phyloP scores from a whole-genome alignment of 176 grass and related monocot genomes.

The Dendrocalamus sinicus region DNA sequence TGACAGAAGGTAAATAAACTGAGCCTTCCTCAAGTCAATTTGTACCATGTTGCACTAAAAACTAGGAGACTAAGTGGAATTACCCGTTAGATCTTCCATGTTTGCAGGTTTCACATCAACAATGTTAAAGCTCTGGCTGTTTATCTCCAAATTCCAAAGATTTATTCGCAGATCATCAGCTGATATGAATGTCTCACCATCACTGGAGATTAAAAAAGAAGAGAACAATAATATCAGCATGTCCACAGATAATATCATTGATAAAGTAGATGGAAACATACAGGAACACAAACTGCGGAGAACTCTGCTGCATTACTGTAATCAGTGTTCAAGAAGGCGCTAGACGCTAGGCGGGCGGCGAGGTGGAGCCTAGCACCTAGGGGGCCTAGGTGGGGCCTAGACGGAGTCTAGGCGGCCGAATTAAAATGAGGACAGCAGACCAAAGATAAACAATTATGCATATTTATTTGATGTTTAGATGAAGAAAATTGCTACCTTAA shows the following conservation, averaged over 20 bases:
- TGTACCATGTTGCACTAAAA: constrained; percentile 10
- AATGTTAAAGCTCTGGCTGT: constrained; percentile 96
- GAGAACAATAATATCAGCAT: constrained; percentile 43
- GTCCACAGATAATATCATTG: constrained; percentile 3
- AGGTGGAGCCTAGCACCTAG: too few relatives aligned
- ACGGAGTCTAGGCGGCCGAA: too few relatives aligned
- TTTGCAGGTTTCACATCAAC: constrained; percentile 97
- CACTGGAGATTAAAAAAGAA: constrained; percentile 61
- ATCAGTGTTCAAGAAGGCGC: too few relatives aligned
- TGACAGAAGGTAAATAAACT: constrained; percentile 10
- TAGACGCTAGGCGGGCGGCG: too few relatives aligned
- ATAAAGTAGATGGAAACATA: constrained; percentile 14
- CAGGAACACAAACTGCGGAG: neutral
- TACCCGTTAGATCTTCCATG: constrained; percentile 98
- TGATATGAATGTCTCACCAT: constrained; percentile 96
- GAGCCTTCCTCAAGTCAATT: neutral
- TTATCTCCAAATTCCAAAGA: constrained; percentile 97
- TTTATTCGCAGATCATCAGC: constrained; percentile 96
- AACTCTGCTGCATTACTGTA: neutral
- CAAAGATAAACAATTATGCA: too few relatives aligned
- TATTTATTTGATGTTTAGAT: too few relatives aligned
- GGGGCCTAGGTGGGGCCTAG: too few relatives aligned
- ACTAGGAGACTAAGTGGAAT: constrained; percentile 9
- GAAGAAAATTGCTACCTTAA: too few relatives aligned
- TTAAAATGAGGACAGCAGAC: too few relatives aligned